Conservation (phyloP, 257 asterid species). For the Galeopsis tetrahit region DNA sequence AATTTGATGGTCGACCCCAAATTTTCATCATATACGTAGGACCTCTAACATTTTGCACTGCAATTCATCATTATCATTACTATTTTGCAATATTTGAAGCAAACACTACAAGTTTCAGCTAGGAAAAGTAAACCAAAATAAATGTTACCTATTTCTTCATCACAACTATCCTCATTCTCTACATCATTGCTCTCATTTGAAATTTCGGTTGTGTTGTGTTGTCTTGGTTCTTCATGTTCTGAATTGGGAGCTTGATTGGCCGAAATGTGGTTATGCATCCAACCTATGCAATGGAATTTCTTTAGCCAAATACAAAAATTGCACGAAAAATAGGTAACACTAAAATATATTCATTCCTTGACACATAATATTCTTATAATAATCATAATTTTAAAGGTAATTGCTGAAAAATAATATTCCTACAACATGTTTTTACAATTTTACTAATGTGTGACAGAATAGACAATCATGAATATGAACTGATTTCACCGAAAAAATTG, state of each 20-base stretch:
- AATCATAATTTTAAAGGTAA: too few species aligned
- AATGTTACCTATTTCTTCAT: not conserved
- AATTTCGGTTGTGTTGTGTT: not conserved
- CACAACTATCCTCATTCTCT: not conserved
- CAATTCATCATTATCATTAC: not conserved
- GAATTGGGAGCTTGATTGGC: not conserved
- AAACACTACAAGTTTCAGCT: not conserved
- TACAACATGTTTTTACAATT: not conserved
- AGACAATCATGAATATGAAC: too few species aligned
- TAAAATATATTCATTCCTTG: too few species aligned
- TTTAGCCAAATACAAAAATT: too few species aligned
- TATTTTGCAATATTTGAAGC: not conserved
- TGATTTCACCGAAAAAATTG: too few species aligned
- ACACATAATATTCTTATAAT: too few species aligned
- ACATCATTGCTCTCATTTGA: not conserved
- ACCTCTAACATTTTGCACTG: constrained; percentile 15
- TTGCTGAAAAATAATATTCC: too few species aligned
- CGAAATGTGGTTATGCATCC: not conserved
- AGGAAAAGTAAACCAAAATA: not conserved
- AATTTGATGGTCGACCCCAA: constrained; percentile 22
- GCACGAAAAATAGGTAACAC: not conserved
- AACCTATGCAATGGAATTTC: not conserved
- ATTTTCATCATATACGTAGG: constrained; percentile 12
- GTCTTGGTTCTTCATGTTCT: not conserved
- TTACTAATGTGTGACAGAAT: too few species aligned